These are phyloP conservation scores for Postia placenta DNA, from an alignment of 768 basidiomycete species.

Conservation along the genomic window DNA sequence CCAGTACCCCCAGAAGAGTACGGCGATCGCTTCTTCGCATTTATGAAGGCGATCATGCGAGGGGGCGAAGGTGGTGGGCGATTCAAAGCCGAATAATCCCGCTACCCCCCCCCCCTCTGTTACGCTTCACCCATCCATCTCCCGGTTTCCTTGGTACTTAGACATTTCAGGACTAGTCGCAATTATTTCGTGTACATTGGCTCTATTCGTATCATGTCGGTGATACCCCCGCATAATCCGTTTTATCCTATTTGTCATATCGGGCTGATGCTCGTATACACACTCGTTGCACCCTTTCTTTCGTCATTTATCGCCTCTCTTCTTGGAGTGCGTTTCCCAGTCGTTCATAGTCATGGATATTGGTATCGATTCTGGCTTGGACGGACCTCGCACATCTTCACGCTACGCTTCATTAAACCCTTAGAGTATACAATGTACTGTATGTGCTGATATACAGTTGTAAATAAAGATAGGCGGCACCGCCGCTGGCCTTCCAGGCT, in stretches of 20 bases:
- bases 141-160: neutral
- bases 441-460: conserved; percentile 6
- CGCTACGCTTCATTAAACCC: neutral
- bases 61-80: conserved; percentile 62
- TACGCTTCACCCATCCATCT: neutral
- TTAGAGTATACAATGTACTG: conserved; percentile 5
- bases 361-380: neutral
- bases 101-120: neutral
- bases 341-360: conserved; percentile 2
- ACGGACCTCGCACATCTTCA: neutral
- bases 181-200: neutral
- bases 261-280: no score
- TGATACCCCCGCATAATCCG: neutral
- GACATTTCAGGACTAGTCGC: neutral
- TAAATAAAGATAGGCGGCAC: neutral
- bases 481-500: neutral
- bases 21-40: conserved; percentile 79
- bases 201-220: neutral
- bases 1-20: conserved; percentile 88
- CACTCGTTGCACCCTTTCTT: no score
- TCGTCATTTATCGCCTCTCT: neutral
- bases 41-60: conserved; percentile 82
- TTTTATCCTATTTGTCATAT: no score
- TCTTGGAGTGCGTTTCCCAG: neutral
- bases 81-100: conserved; percentile 23